Evolutionary conservation across 192 early-diverging fungal species (phyloP), one percentile per base, ranked within the genome.

Genomic region (Coemansia sp.): DNA sequence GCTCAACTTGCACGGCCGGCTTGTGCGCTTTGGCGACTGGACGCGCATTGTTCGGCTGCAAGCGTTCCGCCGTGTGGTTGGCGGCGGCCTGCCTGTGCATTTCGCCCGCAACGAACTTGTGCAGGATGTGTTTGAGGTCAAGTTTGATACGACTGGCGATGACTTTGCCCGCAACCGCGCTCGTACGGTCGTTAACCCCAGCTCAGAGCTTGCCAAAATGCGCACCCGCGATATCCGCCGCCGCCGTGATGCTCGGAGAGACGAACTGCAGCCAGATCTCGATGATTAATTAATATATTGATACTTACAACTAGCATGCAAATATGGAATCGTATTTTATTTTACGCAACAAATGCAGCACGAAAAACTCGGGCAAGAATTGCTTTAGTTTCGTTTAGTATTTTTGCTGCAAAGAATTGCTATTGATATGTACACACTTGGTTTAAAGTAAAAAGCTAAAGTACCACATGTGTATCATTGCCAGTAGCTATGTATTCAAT

Each of bases 21-120:
- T 73, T 0, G 57, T 90, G 9, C 40, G 55, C 1, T 87, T 90
- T 68, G 72, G 78, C 31, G 81, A 81, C 31, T 90, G 89, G 89
- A 19, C 48, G 23, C 72, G 71, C 12, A 84, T 84, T 21, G 20
- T 65, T 15, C 75, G 78, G 14, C 58, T 82, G 17, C 60, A 79
- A 19, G 58, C 72, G 6, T 78, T 81, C 44, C 62, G 71, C 15
- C 31, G 31, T 34, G 31, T 34, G 31, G 49, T 63, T 0, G 72
- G 69, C 40, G 73, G 69, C 19, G 83, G 83, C 1, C 11, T 84
- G 52, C 69, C 63, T 9, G 57, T 56, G 20, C 83, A 85, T 20
- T 75, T 85, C 23, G 65, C 65, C 21, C 64, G 70, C 11, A 85
- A 85, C 46, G 77, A 74, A 38, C 46, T 85, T 28, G 11, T 85